Percentiles rank a stretch among this genome's conserved stretches.
phyloP scores from a whole-genome alignment of 2,329 filamentous ascomycete genomes.

The Tolypocladium guangdongense region DNA sequence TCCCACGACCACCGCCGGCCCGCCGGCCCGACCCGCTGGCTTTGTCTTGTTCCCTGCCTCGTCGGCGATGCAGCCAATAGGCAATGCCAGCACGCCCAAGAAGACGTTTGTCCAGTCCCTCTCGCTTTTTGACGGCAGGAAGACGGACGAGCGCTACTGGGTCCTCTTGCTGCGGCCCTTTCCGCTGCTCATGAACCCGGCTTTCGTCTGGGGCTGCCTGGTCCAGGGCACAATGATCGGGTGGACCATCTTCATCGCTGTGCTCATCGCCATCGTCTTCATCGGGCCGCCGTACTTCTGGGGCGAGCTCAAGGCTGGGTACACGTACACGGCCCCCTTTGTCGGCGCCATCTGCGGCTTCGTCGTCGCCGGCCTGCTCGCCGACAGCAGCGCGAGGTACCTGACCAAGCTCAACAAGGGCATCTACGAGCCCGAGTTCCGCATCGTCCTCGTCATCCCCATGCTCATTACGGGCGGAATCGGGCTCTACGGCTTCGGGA shows the following conservation, averaged over 20 bases:
- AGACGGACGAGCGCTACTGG: slow-evolving; percentile 65
- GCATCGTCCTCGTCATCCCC: slow-evolving; percentile 71
- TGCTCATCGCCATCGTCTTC: slow-evolving; percentile 73
- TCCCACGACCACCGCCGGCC: background rate
- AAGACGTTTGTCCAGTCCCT: slow-evolving; percentile 52
- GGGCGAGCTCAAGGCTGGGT: slow-evolving; percentile 70
- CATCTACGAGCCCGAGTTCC: slow-evolving; percentile 85
- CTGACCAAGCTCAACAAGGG: slow-evolving; percentile 69
- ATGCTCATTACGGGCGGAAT: slow-evolving; percentile 68
- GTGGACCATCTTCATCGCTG: slow-evolving; percentile 89
- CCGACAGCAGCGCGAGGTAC: slow-evolving; percentile 59
- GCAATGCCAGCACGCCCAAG: slow-evolving; percentile 26
- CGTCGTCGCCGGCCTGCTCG: slow-evolving; percentile 57
- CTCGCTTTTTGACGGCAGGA: slow-evolving; percentile 67
- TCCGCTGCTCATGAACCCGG: slow-evolving; percentile 72
- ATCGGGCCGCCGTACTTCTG: slow-evolving; percentile 73
- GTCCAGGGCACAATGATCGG: slow-evolving; percentile 87
- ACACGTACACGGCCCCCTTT: slow-evolving; percentile 78
- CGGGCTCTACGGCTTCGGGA: slow-evolving; percentile 77
- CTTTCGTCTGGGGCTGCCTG: slow-evolving; percentile 67
- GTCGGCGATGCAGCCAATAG: slow-evolving; percentile 21
- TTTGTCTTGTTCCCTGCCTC: slow-evolving; percentile 22
- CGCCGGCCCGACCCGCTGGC: slow-evolving; percentile 6
- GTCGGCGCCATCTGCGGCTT: slow-evolving; percentile 74
- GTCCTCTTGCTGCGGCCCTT: slow-evolving; percentile 62